Evolutionary conservation across 495 filamentous ascomycete species (phyloP).

Genomic region (Xylaria telfairii): DNA sequence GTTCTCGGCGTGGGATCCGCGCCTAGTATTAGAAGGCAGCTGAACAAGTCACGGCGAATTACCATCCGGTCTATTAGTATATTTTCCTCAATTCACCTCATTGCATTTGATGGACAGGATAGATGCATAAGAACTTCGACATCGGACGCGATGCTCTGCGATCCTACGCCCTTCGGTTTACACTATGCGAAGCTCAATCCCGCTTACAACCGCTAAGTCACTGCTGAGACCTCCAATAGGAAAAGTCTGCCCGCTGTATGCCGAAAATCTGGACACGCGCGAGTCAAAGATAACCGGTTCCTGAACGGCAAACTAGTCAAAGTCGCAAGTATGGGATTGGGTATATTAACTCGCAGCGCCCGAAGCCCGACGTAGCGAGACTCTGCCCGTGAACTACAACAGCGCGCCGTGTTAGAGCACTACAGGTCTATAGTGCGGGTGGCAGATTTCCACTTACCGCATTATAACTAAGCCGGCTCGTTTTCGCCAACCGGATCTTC

Average conservation of each 20-base stretch:
- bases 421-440: neutral
- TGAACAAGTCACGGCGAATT: neutral
- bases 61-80: neutral
- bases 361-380: constrained; percentile 3
- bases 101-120: neutral
- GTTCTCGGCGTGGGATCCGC: constrained; percentile 2
- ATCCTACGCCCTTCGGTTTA: constrained; percentile 4
- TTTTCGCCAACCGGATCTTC: neutral
- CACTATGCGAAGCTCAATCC: neutral
- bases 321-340: neutral
- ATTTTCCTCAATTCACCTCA: neutral
- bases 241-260: neutral
- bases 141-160: neutral
- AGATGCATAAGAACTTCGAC: neutral
- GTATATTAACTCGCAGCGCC: neutral
- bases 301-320: neutral
- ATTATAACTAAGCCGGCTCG: neutral
- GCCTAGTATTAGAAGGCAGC: neutral
- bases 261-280: neutral
- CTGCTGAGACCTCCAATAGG: neutral
- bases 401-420: neutral
- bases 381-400: neutral
- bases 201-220: neutral
- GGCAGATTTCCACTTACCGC: neutral
- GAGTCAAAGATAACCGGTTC: neutral